These are phyloP conservation scores for Penicillium cataractarum DNA, from an alignment of 495 filamentous ascomycete species.

Conservation along the genomic window DNA sequence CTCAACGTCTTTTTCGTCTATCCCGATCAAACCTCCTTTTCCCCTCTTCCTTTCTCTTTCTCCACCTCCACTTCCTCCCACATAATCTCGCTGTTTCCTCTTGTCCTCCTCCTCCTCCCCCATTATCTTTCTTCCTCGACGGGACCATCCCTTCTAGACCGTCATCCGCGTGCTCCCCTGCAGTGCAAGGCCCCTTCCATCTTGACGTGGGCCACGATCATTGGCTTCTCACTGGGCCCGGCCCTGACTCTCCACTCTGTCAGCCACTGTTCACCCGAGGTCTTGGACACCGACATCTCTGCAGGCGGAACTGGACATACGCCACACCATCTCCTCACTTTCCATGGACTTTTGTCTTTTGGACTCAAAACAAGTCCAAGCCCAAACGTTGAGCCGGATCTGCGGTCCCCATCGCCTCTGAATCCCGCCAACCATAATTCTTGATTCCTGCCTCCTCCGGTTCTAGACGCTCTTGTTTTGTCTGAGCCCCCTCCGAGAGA, in stretches of 20 bases:
- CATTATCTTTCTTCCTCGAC: neutral
- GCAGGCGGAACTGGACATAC: conserved; percentile 24
- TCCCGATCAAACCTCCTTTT: conserved; percentile 4
- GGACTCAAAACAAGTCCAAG: conserved; percentile 25
- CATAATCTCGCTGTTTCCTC: too few relatives aligned
- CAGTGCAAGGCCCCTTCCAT: conserved; percentile 26
- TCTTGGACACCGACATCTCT: conserved; percentile 38
- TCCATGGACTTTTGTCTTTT: too few relatives aligned
- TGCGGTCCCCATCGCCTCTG: conserved; percentile 25
- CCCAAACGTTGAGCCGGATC: conserved; percentile 39
- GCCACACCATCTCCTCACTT: conserved; percentile 29
- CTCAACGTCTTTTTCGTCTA: neutral
- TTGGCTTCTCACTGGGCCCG: conserved; percentile 37
- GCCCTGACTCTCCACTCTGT: conserved; percentile 34
- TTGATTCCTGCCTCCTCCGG: conserved; percentile 20
- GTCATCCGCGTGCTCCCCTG: conserved; percentile 31
- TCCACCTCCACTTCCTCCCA: neutral
- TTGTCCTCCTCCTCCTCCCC: too few relatives aligned
- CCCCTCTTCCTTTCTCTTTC: neutral
- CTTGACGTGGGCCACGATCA: conserved; percentile 49
- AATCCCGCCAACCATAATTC: conserved; percentile 32
- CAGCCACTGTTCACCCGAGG: conserved; percentile 32
- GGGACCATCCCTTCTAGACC: conserved; percentile 26
- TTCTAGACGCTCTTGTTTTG: conserved; percentile 45
- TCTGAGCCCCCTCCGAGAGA: conserved; percentile 11